Base-by-base conservation (phyloP, 208 protist species). In the Blastocrithidia nonstop region DNA sequence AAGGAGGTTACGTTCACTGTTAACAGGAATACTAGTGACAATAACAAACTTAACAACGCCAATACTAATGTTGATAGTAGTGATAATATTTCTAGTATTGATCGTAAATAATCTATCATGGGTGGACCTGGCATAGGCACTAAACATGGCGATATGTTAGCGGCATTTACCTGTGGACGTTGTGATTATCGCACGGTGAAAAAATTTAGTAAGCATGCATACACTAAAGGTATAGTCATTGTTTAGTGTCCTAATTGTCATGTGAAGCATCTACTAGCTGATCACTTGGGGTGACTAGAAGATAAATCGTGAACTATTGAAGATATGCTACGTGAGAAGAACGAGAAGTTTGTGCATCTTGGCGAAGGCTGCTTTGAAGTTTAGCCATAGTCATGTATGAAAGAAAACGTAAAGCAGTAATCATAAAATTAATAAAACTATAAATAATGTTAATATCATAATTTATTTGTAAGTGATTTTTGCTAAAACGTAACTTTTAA, bases 201-300 rank as follows among this genome's bases (percentile, higher is more conserved):
- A 67, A 64, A 63, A 27, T 94, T 95, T 61, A 87, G 66, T 38
- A 92, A 90, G 46, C 71, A 90, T 56, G 66, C 85, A 13, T 95
- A 95, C 61, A 80, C 77, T 15, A 88, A 91, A 21, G 88, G 88
- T 11, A 88, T 94, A 33, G 88, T 95, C 17, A 88, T 95, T 52
- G 72, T 93, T 39, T 57, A 92, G 54, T 95, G 88, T 43, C 71
- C 79, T 17, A 66, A 68, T 41, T 95, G 88, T 61, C 54, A 66
- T 13, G 65, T 74, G 15, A 71, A 76, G 57, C 88, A 95, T 53
- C 63, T 95, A 16, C 52, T 95, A 26, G 88, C 88, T 1, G 88
- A 95, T 57, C 90, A 95, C 61, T 59, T 94, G 24, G 85, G 85
- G 27, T 95, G 85, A 83, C 67, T 93, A 55, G 52, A 66, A 20